These are phyloP conservation scores for Penicillium verrucosum DNA, from an alignment of 2,329 filamentous ascomycete species.

Conservation along the genomic window DNA sequence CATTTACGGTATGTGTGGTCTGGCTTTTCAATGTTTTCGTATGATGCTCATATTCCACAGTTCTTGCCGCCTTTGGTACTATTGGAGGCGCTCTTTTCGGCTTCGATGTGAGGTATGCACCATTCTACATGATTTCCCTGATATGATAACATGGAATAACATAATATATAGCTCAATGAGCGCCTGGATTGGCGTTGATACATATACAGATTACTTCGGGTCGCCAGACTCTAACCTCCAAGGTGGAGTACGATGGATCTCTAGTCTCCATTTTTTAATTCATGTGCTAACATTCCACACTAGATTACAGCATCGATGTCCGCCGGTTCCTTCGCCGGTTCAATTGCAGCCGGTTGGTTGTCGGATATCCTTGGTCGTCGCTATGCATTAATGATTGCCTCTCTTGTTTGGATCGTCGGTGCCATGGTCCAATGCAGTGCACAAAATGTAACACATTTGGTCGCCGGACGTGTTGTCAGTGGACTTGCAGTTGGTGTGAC, in stretches of 20 bases:
- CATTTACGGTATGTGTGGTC: conserved; percentile 40
- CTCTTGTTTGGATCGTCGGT: conserved; percentile 26
- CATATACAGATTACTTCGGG: conserved; percentile 56
- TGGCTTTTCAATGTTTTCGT: background rate
- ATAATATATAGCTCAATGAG: conserved; percentile 33
- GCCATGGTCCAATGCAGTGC: conserved; percentile 30
- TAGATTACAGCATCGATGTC: conserved; percentile 62
- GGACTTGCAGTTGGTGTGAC: conserved; percentile 41
- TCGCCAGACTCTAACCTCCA: conserved; percentile 40
- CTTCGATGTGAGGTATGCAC: conserved; percentile 56
- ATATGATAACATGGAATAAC: conserved; percentile 16
- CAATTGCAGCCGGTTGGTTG: conserved; percentile 22
- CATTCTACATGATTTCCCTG: conserved; percentile 33
- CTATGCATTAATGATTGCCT: conserved; percentile 24
- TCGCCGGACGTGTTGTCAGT: conserved; percentile 28
- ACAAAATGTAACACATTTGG: conserved; percentile 25
- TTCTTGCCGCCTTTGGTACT: conserved; percentile 56
- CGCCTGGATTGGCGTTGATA: conserved; percentile 49
- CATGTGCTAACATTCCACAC: conserved; percentile 30
- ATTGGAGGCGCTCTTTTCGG: conserved; percentile 57
- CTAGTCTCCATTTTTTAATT: background rate
- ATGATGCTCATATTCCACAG: conserved; percentile 12
- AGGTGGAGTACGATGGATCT: conserved; percentile 29
- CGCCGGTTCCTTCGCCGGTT: conserved; percentile 23
- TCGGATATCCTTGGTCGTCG: conserved; percentile 27